phyloP scores from a whole-genome alignment of 305 asterid genomes.

The Fraxinus sp. region DNA sequence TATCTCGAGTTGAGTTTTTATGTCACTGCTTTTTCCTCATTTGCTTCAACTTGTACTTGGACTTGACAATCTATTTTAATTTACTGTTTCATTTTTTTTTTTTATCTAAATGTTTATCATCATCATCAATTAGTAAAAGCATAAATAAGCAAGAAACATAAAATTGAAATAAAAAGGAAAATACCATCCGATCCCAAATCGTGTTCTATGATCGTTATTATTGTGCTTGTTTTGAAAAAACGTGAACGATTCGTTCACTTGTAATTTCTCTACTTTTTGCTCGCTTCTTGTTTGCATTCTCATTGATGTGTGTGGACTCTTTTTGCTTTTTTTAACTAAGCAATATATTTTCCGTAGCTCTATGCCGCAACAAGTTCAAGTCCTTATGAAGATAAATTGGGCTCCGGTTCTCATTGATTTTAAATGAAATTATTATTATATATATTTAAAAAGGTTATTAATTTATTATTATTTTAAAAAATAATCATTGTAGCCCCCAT shows the following conservation, averaged over 20 bases:
- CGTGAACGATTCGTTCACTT: neutral
- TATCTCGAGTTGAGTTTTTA: constrained; percentile 5
- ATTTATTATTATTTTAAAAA: no score
- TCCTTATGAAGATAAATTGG: no score
- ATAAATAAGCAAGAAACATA: neutral
- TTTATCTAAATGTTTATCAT: neutral
- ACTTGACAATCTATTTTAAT: no score
- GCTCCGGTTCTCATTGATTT: neutral
- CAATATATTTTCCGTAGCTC: neutral
- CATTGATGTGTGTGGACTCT: neutral
- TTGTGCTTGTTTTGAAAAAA: no score
- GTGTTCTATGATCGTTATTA: no score
- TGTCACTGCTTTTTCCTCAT: neutral
- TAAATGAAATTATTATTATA: neutral
- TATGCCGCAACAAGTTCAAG: neutral
- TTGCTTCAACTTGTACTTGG: neutral
- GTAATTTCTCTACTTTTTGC: neutral
- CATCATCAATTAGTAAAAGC: neutral
- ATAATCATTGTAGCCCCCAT: no score
- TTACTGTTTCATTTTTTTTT: no score
- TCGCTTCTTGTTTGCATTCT: neutral
- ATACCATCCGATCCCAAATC: neutral
- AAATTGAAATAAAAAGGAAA: neutral
- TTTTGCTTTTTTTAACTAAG: neutral
- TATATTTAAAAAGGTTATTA: no score